These are phyloP conservation scores for Exserohilum rostratum DNA, from an alignment of 2,329 filamentous ascomycete species.

Conservation along the genomic window DNA sequence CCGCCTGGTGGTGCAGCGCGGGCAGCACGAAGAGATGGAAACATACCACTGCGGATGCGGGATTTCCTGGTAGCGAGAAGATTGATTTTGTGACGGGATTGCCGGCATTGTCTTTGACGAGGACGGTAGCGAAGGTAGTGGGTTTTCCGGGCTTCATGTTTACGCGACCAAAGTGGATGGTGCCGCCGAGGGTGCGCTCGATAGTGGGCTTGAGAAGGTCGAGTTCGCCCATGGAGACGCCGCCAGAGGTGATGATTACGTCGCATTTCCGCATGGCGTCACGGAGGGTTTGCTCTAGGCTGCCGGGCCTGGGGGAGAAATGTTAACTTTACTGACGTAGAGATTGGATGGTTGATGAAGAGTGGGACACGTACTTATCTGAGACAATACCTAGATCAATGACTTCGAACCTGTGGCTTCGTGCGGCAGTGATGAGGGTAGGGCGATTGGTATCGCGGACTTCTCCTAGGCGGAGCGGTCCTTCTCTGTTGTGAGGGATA, in stretches of 20 bases:
- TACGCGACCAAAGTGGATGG: slow-evolving; percentile 94
- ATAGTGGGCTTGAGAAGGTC: slow-evolving; percentile 97
- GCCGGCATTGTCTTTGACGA: slow-evolving; percentile 61
- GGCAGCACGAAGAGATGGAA: slow-evolving; percentile 94
- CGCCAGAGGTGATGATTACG: slow-evolving; percentile 87
- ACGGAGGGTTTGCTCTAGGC: slow-evolving; percentile 78
- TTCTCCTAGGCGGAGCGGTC: slow-evolving; percentile 73
- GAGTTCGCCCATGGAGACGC: slow-evolving; percentile 96
- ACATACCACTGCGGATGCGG: slow-evolving; percentile 89
- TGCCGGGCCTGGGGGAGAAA: slow-evolving; percentile 59
- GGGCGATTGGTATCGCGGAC: slow-evolving; percentile 94
- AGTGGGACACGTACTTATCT: slow-evolving; percentile 60
- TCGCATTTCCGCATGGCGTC: slow-evolving; percentile 76
- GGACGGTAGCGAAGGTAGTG: slow-evolving; percentile 92
- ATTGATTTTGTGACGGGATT: slow-evolving; percentile 70
- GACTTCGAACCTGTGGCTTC: slow-evolving; percentile 75
- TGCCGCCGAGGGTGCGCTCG: slow-evolving; percentile 85
- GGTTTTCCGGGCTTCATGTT: slow-evolving; percentile 98
- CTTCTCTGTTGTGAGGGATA: slow-evolving; percentile 71
- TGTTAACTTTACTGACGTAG: background rate
- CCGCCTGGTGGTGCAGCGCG: slow-evolving; percentile 76
- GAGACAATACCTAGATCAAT: slow-evolving; percentile 85
- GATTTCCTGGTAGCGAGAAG: slow-evolving; percentile 93
- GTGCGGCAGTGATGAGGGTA: slow-evolving; percentile 78
- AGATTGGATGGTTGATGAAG: background rate